Conservation (phyloP, 2,329 filamentous ascomycete species). For the Colletotrichum spaethianum region DNA sequence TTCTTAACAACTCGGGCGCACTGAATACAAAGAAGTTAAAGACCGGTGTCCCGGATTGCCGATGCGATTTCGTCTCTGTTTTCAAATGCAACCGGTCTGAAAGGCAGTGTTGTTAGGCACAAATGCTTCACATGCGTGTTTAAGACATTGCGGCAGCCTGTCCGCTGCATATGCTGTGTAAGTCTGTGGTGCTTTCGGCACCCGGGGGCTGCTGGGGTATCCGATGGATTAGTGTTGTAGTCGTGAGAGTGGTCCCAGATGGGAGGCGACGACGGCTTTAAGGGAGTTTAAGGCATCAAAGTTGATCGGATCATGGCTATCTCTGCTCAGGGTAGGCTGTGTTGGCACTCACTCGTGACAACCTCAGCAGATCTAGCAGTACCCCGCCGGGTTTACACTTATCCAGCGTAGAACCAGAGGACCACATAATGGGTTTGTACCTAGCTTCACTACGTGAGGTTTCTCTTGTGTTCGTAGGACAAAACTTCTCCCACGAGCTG, state of each 20-base stretch:
- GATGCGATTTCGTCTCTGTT: not conserved
- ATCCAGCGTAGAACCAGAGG: not conserved
- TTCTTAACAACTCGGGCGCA: constrained; percentile 12
- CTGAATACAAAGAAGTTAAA: constrained; percentile 3
- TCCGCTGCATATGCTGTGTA: not conserved
- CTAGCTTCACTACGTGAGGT: not conserved
- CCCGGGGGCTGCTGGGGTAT: not conserved
- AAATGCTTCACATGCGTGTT: not conserved
- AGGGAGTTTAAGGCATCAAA: not conserved
- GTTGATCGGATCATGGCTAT: not conserved
- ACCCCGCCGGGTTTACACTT: not conserved
- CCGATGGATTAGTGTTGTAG: not conserved
- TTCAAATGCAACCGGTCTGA: not conserved
- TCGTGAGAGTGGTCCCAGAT: not conserved
- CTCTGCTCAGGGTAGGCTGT: not conserved
- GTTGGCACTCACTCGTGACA: not conserved
- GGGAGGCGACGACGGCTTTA: not conserved
- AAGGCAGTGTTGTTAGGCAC: not conserved
- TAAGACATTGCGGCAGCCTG: constrained; percentile 16
- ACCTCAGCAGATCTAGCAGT: too few species aligned
- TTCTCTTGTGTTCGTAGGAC: not conserved
- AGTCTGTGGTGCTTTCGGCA: not conserved
- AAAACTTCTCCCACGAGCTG: too few species aligned
- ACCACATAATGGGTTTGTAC: not conserved
- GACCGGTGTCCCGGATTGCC: not conserved